Conservation (phyloP, 306 rosid species). For the Carpinus viminea region DNA sequence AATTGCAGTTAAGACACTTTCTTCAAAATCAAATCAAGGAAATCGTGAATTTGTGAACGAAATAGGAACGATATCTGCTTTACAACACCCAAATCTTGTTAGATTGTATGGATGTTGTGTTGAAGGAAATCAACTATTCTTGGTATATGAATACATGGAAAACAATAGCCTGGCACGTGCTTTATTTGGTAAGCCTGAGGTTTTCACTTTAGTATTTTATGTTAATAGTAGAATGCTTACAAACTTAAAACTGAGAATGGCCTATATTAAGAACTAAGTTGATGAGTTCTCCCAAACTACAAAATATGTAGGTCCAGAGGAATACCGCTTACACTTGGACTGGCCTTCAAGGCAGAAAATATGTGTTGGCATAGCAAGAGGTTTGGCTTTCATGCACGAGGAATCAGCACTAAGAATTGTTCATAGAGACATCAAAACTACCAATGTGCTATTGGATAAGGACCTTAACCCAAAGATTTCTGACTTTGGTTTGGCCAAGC, state of each 20-base stretch:
- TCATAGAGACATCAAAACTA: slow-evolving; percentile 69
- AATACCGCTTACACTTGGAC: slow-evolving; percentile 39
- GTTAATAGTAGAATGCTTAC: background rate
- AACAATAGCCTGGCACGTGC: slow-evolving; percentile 56
- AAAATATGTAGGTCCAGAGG: slow-evolving; percentile 2
- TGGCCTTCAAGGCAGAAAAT: slow-evolving; percentile 65
- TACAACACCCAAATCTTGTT: slow-evolving; percentile 69
- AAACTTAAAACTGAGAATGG: background rate
- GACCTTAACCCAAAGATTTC: slow-evolving; percentile 64
- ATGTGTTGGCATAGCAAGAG: slow-evolving; percentile 63
- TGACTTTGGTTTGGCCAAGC: slow-evolving; percentile 74
- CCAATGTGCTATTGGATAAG: slow-evolving; percentile 55
- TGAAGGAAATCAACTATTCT: slow-evolving; percentile 51
- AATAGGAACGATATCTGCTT: slow-evolving; percentile 55
- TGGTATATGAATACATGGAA: slow-evolving; percentile 66
- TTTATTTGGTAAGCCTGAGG: slow-evolving; percentile 50
- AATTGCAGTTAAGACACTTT: slow-evolving; percentile 59
- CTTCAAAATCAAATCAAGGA: slow-evolving; percentile 51
- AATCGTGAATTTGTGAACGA: slow-evolving; percentile 56
- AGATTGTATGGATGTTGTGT: slow-evolving; percentile 60
- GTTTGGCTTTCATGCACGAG: slow-evolving; percentile 61
- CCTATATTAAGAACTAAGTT: background rate
- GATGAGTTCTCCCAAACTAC: background rate
- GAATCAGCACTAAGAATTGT: slow-evolving; percentile 63
- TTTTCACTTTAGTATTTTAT: background rate